Base-by-base conservation (phyloP, 1,284 basidiomycete genomes). In the Sutorius eximius region DNA sequence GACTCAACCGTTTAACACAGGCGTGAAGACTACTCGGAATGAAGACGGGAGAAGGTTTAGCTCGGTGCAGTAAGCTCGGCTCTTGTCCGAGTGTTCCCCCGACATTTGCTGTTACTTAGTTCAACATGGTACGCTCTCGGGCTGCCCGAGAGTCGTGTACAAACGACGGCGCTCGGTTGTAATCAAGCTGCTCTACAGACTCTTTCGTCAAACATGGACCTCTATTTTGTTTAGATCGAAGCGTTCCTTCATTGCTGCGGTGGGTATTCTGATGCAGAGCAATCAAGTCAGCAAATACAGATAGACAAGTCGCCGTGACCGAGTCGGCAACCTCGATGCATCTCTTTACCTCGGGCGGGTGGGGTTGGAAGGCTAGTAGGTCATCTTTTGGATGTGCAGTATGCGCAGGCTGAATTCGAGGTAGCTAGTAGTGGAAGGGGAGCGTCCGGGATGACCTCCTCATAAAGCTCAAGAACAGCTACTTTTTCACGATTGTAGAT, bases 211-310 rank as follows among this genome's bases (percentile, higher is more conserved):
- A 27, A 27, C 24, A 27, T 27, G 24, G 24, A 24, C 22, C 22
- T 24, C 22, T 24, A 24, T 24, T 24, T 24, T 24, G 37, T 54
- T 38, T 22, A 49, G 49, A 20, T 34, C 29, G 34, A 61, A 61
- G 3, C 49, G 38, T 33, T 60, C 34, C 22, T 53, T 55, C 9
- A 49, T 32, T 10, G 44, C 46, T 36, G 50, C 52, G 12, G 59
- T 33, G 58, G 45, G 30, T 59, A 56, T 27, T 58, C 58, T 18
- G 43, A 47, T 18, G 36, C 47, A 27, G 43, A 38, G 32, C 41
- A 58, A 47, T 3, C 24, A 27, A 27, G 24, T 27, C 22, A 44
- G 32, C 15, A 27, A 33, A 51, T 44, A 44, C 47, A 58, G 33
- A 12, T 45, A 44, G n/a, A 58, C 34, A n/a, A 45, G 24, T 61